Conservation (phyloP, 2,329 filamentous ascomycete genomes). For the Pseudogymnoascus sp. region DNA sequence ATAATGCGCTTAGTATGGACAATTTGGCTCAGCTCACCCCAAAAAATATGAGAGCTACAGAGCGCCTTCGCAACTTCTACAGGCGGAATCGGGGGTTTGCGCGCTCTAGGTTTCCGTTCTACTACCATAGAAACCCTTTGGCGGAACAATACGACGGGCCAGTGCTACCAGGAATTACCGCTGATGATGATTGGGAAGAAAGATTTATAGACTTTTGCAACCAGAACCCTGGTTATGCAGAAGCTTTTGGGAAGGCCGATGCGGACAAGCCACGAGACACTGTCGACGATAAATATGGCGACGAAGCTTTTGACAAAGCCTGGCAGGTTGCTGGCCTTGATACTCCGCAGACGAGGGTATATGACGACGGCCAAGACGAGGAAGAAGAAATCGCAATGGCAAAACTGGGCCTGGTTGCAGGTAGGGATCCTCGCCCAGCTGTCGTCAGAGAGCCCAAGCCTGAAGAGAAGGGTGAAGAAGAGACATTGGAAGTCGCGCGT, state of each 20-base stretch:
- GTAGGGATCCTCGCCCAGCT: neutral
- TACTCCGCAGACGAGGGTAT: neutral
- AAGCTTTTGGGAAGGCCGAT: neutral
- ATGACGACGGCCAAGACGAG: neutral
- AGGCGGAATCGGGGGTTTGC: neutral
- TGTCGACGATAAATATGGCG: constrained; percentile 27
- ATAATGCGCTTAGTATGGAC: neutral
- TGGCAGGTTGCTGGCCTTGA: neutral
- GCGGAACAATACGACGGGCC: constrained; percentile 10
- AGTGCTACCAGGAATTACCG: neutral
- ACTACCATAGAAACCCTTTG: neutral
- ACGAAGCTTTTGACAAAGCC: constrained; percentile 10
- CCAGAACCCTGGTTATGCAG: no score
- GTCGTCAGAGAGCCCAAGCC: neutral
- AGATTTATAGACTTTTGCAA: no score
- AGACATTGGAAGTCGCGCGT: neutral
- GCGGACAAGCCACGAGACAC: constrained; percentile 7
- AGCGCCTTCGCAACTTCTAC: neutral
- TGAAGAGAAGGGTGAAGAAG: neutral
- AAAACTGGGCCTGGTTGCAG: neutral
- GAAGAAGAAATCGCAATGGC: neutral
- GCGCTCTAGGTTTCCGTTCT: neutral
- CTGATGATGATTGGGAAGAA: no score
- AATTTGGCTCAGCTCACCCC: neutral
- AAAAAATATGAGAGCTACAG: neutral